Percentiles rank a stretch among this genome's conserved stretches.
These are phyloP conservation scores for Alternaria triticina DNA, from an alignment of 2,329 filamentous ascomycete genomes.

Conservation along the genomic window DNA sequence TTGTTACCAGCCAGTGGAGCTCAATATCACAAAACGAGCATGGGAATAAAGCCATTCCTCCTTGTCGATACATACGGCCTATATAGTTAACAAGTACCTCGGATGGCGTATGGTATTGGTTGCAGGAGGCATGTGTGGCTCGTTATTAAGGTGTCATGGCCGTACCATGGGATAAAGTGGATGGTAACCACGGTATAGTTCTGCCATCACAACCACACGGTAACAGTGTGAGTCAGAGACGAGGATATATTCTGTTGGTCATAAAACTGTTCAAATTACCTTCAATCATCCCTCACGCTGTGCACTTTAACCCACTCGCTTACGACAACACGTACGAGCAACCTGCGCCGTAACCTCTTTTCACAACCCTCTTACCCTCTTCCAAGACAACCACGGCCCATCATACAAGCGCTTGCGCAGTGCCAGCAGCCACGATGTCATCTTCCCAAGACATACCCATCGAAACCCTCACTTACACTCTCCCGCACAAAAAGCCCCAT, in stretches of 20 bases:
- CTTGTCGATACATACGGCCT: not conserved
- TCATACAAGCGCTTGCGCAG: not conserved
- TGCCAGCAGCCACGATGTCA: not conserved
- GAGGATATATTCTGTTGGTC: not conserved
- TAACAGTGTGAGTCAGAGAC: fast-evolving
- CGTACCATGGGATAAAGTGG: not conserved
- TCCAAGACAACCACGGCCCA: not conserved
- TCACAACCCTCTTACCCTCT: not conserved
- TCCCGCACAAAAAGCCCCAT: not conserved
- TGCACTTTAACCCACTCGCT: too few relatives aligned
- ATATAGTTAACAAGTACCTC: not conserved
- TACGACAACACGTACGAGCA: not conserved
- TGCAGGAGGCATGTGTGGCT: not conserved
- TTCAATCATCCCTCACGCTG: too few relatives aligned
- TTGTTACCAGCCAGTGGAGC: not conserved
- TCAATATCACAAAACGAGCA: not conserved
- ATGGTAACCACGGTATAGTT: not conserved
- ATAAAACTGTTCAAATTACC: not conserved
- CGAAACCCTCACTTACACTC: not conserved
- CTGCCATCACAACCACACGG: not conserved
- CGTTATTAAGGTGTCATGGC: not conserved
- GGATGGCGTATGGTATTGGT: not conserved
- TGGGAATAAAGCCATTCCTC: not conserved
- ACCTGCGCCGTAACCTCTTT: not conserved
- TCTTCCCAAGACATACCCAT: not conserved